Evolutionary conservation across 176 grass and related monocot species (phyloP).

Genomic region (Oryza nivara): DNA sequence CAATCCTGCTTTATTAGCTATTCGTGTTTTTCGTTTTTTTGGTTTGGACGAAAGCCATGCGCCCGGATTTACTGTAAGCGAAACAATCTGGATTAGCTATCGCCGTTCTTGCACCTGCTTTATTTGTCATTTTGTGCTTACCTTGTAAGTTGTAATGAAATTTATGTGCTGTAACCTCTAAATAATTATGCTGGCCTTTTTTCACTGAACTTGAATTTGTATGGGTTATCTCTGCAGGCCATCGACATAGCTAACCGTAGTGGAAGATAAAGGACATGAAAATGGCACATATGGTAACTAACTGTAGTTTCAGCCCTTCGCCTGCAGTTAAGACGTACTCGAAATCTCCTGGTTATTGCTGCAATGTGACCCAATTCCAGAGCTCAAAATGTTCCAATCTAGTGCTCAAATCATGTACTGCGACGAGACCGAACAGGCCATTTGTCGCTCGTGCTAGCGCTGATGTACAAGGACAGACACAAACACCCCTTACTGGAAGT

Average conservation of each 20-base stretch:
- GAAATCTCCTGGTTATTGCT: conserved; percentile 23
- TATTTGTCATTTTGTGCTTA: neutral
- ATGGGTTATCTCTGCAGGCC: conserved; percentile 36
- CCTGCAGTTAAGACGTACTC: conserved; percentile 40
- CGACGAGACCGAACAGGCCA: conserved; percentile 39
- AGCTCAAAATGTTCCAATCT: conserved; percentile 42
- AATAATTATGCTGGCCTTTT: neutral
- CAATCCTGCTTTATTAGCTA: neutral
- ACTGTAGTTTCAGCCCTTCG: conserved; percentile 50
- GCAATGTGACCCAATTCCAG: conserved; percentile 44
- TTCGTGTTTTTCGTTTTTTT: neutral
- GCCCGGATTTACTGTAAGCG: too few relatives aligned
- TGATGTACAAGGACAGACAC: conserved; percentile 57
- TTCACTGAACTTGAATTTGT: conserved; percentile 7
- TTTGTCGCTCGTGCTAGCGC: conserved; percentile 52
- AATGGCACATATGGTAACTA: conserved; percentile 63
- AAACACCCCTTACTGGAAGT: conserved; percentile 54
- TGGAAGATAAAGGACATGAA: conserved; percentile 38
- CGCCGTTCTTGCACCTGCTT: neutral
- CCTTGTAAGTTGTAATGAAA: neutral
- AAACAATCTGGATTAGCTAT: too few relatives aligned
- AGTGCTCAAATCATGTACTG: conserved; percentile 31
- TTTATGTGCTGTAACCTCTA: neutral
- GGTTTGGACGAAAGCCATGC: too few relatives aligned
- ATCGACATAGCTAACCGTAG: neutral